Percentiles rank a stretch among this genome's conserved stretches.
phyloP scores from a whole-genome alignment of 148 eudicot genomes.

The Cornus florida region DNA sequence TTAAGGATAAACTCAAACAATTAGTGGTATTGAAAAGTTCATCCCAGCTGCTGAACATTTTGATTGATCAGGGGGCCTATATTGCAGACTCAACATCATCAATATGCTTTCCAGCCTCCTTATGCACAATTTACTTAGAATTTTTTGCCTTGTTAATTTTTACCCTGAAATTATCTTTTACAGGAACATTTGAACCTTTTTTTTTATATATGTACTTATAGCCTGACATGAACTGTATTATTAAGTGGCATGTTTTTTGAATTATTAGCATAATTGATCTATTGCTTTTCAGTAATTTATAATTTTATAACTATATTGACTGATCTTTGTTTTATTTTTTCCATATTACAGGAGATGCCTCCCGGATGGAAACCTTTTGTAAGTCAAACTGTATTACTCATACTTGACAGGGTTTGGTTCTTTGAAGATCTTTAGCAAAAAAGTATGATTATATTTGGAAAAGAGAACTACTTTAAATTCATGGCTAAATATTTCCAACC shows the following conservation, averaged over 20 bases:
- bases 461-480: background rate
- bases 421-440: background rate
- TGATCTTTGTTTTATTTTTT: background rate
- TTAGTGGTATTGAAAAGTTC: background rate
- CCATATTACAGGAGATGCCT: conserved; percentile 56
- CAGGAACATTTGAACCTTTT: background rate
- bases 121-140: background rate
- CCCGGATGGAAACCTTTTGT: conserved; percentile 75
- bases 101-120: background rate
- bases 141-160: background rate
- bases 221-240: background rate
- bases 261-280: background rate
- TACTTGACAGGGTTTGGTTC: background rate
- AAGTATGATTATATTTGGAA: background rate
- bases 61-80: background rate
- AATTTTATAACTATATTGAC: background rate
- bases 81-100: background rate
- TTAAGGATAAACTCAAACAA: background rate
- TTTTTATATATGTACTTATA: too few species aligned
- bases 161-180: background rate
- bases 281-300: background rate
- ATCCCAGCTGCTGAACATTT: background rate
- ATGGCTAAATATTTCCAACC: background rate
- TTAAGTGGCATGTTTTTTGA: background rate
- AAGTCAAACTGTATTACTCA: conserved; percentile 28